A percentile compares a stretch with the other conserved stretches of the same genome.
Conservation (phyloP, 768 basidiomycete species). For the Trametes meyenii region DNA sequence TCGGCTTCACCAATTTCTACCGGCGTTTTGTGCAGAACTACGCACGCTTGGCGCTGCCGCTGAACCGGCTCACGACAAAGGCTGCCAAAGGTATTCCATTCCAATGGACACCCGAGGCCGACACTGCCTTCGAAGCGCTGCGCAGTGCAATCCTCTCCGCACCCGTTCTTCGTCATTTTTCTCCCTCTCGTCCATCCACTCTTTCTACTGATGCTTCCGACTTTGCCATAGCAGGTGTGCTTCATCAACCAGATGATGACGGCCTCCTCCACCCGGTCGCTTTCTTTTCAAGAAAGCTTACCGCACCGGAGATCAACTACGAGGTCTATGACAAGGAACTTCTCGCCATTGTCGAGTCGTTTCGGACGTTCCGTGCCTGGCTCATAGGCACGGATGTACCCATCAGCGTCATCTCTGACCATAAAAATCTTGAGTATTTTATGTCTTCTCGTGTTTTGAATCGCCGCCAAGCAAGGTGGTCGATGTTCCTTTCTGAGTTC, state of each 20-base stretch:
- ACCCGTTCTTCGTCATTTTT: conserved; percentile 29
- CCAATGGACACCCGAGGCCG: conserved; percentile 18
- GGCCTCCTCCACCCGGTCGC: conserved; percentile 41
- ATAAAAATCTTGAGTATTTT: conserved; percentile 47
- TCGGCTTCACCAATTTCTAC: conserved; percentile 34
- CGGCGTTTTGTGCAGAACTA: conserved; percentile 37
- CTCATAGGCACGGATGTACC: conserved; percentile 27
- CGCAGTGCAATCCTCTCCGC: conserved; percentile 25
- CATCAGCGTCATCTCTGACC: conserved; percentile 34
- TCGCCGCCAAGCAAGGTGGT: conserved; percentile 38
- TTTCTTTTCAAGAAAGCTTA: conserved; percentile 40
- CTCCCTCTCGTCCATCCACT: conserved; percentile 21
- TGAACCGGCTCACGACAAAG: conserved; percentile 33
- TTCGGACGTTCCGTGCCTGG: conserved; percentile 39
- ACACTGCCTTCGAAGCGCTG: conserved; percentile 35
- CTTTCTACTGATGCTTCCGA: conserved; percentile 32
- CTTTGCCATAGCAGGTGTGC: conserved; percentile 23
- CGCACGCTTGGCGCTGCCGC: conserved; percentile 30
- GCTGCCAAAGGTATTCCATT: conserved; percentile 15
- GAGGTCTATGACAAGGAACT: conserved; percentile 51
- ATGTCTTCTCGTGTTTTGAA: conserved; percentile 41
- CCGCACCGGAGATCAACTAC: conserved; percentile 40
- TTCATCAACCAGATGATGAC: conserved; percentile 19
- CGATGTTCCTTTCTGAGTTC: conserved; percentile 33
- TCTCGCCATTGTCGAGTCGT: conserved; percentile 45